phyloP scores from a whole-genome alignment of 2,329 filamentous ascomycete species.

The Aureobasidium sp. region DNA sequence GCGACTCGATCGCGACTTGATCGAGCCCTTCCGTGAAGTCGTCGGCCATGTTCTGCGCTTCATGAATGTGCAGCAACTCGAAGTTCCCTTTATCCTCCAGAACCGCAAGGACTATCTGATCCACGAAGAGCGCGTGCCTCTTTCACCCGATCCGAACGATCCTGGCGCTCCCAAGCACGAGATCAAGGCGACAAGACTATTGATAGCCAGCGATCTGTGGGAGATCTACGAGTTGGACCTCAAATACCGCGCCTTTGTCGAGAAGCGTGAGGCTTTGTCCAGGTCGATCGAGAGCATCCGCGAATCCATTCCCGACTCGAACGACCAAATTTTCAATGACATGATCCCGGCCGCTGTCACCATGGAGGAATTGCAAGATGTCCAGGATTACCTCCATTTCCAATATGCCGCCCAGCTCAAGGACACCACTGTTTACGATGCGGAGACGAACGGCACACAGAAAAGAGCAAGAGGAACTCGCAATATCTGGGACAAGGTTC shows the following conservation, averaged over 20 bases:
- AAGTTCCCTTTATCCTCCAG: conserved; percentile 96
- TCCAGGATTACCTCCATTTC: conserved; percentile 96
- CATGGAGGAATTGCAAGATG: conserved; percentile 91
- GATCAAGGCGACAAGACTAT: conserved; percentile 73
- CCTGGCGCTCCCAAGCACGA: conserved; percentile 65
- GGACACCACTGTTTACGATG: conserved; percentile 61
- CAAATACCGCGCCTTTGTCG: conserved; percentile 86
- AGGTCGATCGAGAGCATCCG: conserved; percentile 52
- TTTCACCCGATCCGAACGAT: conserved; percentile 57
- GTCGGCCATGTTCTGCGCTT: conserved; percentile 91
- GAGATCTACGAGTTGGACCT: conserved; percentile 89
- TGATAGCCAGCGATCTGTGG: conserved; percentile 92
- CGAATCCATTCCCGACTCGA: conserved; percentile 44
- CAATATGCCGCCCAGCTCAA: conserved; percentile 79
- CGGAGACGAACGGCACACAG: conserved; percentile 60
- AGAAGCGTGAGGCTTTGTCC: conserved; percentile 82
- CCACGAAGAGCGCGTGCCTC: conserved; percentile 67
- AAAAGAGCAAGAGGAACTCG: conserved; percentile 77
- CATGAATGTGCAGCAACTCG: conserved; percentile 87
- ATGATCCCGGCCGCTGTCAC: conserved; percentile 73
- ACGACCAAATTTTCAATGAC: conserved; percentile 71
- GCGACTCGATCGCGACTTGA: conserved; percentile 59
- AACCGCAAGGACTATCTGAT: conserved; percentile 97
- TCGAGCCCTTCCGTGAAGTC: conserved; percentile 76
- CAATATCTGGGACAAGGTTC: conserved; percentile 74